A percentile compares a stretch with the other conserved stretches of the same genome.
These are phyloP conservation scores for Coriolopsis trogii DNA, from an alignment of 1,284 basidiomycete species.

Conservation along the genomic window DNA sequence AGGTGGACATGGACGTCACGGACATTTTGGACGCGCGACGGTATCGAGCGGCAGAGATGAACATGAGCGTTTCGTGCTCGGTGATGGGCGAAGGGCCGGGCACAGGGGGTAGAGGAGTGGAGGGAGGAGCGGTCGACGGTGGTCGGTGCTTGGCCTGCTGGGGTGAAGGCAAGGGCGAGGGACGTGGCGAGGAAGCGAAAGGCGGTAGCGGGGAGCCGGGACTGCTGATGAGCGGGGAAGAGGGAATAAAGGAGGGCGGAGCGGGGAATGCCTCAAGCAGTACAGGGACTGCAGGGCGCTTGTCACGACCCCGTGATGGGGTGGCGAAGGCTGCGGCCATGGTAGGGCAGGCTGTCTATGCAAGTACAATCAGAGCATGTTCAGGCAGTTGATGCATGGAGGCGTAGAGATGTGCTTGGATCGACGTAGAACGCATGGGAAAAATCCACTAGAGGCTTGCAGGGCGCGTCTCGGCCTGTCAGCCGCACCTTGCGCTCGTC, in stretches of 20 bases:
- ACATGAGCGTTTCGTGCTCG: slow-evolving; percentile 46
- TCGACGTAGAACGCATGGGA: too few species aligned
- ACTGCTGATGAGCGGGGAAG: slow-evolving; percentile 32
- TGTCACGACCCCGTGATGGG: slow-evolving; percentile 25
- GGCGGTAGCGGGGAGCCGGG: slow-evolving; percentile 15
- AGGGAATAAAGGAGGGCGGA: slow-evolving; percentile 53
- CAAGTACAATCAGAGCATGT: slow-evolving; percentile 13
- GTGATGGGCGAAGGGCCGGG: slow-evolving; percentile 53
- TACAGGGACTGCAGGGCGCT: slow-evolving; percentile 37
- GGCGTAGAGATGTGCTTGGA: too few species aligned
- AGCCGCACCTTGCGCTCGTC: too few species aligned
- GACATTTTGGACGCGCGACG: slow-evolving; percentile 39
- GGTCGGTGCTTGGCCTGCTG: slow-evolving; percentile 35
- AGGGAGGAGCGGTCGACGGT: slow-evolving; percentile 50
- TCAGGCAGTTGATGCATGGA: not conserved
- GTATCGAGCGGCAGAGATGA: slow-evolving; percentile 41
- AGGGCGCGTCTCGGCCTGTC: too few species aligned
- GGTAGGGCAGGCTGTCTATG: slow-evolving; percentile 12
- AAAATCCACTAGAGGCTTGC: too few species aligned
- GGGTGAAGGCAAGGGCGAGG: slow-evolving; percentile 18
- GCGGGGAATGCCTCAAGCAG: slow-evolving; percentile 54
- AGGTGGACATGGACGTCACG: slow-evolving; percentile 32
- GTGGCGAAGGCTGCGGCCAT: slow-evolving; percentile 28
- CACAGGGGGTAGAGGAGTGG: slow-evolving; percentile 50
- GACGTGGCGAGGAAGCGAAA: slow-evolving; percentile 15